Conservation (phyloP, 1,139 yeast genomes). For the Blastobotrys persicus region DNA sequence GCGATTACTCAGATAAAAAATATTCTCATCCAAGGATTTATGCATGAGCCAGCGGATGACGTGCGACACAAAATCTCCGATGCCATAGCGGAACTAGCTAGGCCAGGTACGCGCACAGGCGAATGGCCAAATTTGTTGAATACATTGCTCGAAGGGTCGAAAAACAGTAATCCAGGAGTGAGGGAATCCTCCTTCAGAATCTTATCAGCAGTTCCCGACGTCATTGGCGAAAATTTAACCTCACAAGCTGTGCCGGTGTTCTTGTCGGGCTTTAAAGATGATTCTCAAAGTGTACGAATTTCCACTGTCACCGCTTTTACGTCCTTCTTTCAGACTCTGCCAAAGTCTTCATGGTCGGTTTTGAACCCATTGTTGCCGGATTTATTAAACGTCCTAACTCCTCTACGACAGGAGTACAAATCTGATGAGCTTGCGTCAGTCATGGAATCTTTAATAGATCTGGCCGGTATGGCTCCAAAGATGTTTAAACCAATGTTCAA, state of each 20-base stretch:
- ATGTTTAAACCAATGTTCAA: slow-evolving; percentile 89
- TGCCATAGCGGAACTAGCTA: slow-evolving; percentile 88
- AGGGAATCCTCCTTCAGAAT: slow-evolving; percentile 92
- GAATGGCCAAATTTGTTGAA: slow-evolving; percentile 80
- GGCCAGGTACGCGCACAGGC: slow-evolving; percentile 41
- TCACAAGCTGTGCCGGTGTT: slow-evolving; percentile 61
- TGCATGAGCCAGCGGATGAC: slow-evolving; percentile 58
- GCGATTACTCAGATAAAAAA: slow-evolving; percentile 63
- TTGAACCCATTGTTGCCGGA: slow-evolving; percentile 79
- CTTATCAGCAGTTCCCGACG: slow-evolving; percentile 77
- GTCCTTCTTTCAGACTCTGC: slow-evolving; percentile 78
- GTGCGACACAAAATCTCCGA: slow-evolving; percentile 92
- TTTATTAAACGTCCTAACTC: slow-evolving; percentile 80
- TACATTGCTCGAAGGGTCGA: slow-evolving; percentile 66
- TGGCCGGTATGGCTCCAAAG: slow-evolving; percentile 92
- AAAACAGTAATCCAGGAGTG: slow-evolving; percentile 61
- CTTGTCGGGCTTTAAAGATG: slow-evolving; percentile 75
- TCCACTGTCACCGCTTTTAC: slow-evolving; percentile 93
- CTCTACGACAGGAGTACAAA: slow-evolving; percentile 73
- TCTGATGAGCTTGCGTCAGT: slow-evolving; percentile 81
- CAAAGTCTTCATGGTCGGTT: slow-evolving; percentile 72
- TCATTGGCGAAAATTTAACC: slow-evolving; percentile 50
- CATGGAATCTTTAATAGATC: slow-evolving; percentile 83
- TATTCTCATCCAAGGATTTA: slow-evolving; percentile 69
- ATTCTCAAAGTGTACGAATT: slow-evolving; percentile 77